Evolutionary conservation across 371 early-diverging fungal genomes (phyloP).

Genomic region (Rhizopus microsporus): DNA sequence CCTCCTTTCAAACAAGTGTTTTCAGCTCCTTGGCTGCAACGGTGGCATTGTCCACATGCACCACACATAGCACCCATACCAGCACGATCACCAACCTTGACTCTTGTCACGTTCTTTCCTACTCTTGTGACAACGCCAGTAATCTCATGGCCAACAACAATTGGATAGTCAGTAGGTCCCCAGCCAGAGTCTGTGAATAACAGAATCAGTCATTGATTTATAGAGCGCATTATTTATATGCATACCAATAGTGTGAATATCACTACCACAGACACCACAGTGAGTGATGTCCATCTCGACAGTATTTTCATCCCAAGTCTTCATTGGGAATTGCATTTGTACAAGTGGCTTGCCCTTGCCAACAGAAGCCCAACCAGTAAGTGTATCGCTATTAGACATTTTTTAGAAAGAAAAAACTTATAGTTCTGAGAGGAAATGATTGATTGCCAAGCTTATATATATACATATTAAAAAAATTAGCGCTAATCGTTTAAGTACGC

Average conservation of each 20-base stretch:
- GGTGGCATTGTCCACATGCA: background rate
- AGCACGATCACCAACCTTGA: too few species aligned
- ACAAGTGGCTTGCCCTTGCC: slow-evolving; percentile 21
- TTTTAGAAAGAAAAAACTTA: too few species aligned
- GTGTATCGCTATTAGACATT: background rate
- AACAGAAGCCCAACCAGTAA: slow-evolving; percentile 22
- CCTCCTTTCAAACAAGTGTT: slow-evolving; percentile 26
- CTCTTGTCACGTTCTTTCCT: too few species aligned
- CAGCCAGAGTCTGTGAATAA: slow-evolving; percentile 21
- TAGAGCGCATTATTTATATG: too few species aligned
- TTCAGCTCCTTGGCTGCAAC: slow-evolving; percentile 25
- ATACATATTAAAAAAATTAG: too few species aligned
- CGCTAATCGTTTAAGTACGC: too few species aligned
- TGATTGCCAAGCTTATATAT: too few species aligned
- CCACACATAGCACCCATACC: too few species aligned
- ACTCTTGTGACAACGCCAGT: slow-evolving; percentile 40
- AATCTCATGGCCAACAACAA: slow-evolving; percentile 64
- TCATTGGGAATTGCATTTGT: background rate
- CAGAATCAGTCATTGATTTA: too few species aligned
- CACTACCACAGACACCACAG: slow-evolving; percentile 52
- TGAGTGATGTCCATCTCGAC: slow-evolving; percentile 50
- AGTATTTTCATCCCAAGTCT: slow-evolving; percentile 26
- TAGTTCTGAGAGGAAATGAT: too few species aligned
- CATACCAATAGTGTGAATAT: slow-evolving; percentile 54
- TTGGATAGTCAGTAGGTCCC: slow-evolving; percentile 55